Percentiles rank a stretch among this genome's conserved stretches.
phyloP scores from a whole-genome alignment of 208 protist genomes.

The Leishmania mexicana region DNA sequence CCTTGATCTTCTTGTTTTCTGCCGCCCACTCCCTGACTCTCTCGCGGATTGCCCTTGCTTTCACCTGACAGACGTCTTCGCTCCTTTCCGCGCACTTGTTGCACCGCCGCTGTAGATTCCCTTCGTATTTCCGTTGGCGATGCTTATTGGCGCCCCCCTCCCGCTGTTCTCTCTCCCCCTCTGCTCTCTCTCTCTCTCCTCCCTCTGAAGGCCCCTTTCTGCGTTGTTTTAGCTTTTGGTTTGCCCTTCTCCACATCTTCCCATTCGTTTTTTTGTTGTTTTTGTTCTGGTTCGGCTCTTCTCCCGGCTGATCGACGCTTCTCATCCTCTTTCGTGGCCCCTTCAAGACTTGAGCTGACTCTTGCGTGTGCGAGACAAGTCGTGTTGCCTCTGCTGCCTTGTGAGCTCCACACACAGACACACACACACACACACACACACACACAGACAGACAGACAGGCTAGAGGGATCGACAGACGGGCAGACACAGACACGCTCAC shows the following conservation, averaged over 20 bases:
- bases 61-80: not conserved
- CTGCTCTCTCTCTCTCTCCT: not conserved
- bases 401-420: not conserved
- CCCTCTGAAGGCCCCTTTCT: not conserved
- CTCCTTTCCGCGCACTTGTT: not conserved
- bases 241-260: not conserved
- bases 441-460: too few species aligned
- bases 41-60: not conserved
- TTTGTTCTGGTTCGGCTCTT: too few species aligned
- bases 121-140: slow-evolving; percentile 20
- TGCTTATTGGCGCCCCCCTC: not conserved
- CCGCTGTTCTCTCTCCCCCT: not conserved
- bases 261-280: too few species aligned
- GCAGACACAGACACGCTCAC: too few species aligned
- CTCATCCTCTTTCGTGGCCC: slow-evolving; percentile 2
- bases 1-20: slow-evolving; percentile 23
- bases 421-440: not conserved
- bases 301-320: not conserved
- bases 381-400: not conserved
- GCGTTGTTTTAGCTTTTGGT: not conserved
- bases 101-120: not conserved
- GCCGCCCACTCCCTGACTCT: not conserved
- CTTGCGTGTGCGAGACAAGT: not conserved
- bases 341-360: too few species aligned
- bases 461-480: too few species aligned